phyloP scores from a whole-genome alignment of 2,329 filamentous ascomycete species.

The Penicillium polonicum region DNA sequence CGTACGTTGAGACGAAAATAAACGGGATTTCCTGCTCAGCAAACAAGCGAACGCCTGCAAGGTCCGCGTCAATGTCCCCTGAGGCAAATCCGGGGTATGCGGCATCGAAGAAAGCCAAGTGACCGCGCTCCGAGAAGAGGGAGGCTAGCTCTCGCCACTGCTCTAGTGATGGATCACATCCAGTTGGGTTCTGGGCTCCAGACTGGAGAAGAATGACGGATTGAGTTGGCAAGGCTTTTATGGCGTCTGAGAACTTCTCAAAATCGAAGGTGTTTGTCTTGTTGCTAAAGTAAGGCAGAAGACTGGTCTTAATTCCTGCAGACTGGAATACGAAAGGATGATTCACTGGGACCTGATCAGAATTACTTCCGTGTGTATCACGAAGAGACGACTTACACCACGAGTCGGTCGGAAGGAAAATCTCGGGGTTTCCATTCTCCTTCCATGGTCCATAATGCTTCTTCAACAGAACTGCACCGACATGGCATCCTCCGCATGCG shows the following conservation, averaged over 20 bases:
- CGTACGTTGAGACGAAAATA: conserved; percentile 14
- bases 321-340: conserved; percentile 12
- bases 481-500: conserved; percentile 15
- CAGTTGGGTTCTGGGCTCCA: conserved; percentile 18
- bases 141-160: conserved; percentile 13
- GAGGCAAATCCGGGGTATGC: conserved; percentile 19
- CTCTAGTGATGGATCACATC: conserved; percentile 13
- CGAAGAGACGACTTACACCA: conserved; percentile 4
- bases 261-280: conserved; percentile 17
- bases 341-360: conserved; percentile 7
- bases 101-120: conserved; percentile 19
- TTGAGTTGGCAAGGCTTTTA: conserved; percentile 10
- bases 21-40: conserved; percentile 13
- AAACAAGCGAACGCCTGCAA: conserved; percentile 12
- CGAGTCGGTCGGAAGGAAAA: conserved; percentile 14
- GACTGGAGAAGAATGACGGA: conserved; percentile 18
- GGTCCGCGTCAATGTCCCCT: conserved; percentile 14
- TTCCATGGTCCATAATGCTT: conserved; percentile 18
- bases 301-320: conserved; percentile 10
- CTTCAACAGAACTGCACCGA: conserved; percentile 9
- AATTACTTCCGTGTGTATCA: neutral
- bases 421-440: conserved; percentile 5
- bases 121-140: conserved; percentile 11
- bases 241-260: neutral
- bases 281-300: conserved; percentile 13